A percentile compares a stretch with the other conserved stretches of the same genome.
Evolutionary conservation across 306 rosid genomes (phyloP).

Genomic region (Abrus pulchellus): DNA sequence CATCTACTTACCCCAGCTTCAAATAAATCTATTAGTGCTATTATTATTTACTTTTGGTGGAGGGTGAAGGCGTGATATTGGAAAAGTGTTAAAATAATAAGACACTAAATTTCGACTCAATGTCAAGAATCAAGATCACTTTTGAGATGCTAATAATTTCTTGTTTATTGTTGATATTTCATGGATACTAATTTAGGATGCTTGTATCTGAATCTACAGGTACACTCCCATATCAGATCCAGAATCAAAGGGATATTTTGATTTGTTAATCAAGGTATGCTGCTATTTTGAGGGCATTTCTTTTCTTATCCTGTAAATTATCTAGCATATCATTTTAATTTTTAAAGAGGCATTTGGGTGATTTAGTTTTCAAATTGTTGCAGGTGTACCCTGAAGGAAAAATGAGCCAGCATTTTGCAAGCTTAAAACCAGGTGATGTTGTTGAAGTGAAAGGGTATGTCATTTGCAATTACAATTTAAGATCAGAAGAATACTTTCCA

Average conservation of each 20-base stretch:
- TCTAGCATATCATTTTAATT: slow-evolving; percentile 18
- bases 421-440: slow-evolving; percentile 94
- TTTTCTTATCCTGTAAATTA: slow-evolving; percentile 27
- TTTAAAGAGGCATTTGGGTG: slow-evolving; percentile 13
- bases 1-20: not conserved
- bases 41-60: slow-evolving; percentile 25
- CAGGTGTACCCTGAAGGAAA: slow-evolving; percentile 96
- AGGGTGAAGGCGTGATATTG: slow-evolving; percentile 19
- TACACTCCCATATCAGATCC: slow-evolving; percentile 98
- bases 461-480: slow-evolving; percentile 34
- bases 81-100: slow-evolving; percentile 16
- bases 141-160: slow-evolving; percentile 20
- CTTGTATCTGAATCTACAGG: slow-evolving; percentile 58
- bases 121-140: slow-evolving; percentile 34
- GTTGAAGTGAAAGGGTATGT: slow-evolving; percentile 98
- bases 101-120: slow-evolving; percentile 18
- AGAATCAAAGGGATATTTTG: slow-evolving; percentile 91
- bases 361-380: slow-evolving; percentile 46
- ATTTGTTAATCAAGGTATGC: slow-evolving; percentile 89
- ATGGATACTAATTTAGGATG: slow-evolving; percentile 37
- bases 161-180: slow-evolving; percentile 29
- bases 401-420: slow-evolving; percentile 99
- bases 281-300: slow-evolving; percentile 30
- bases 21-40: not conserved
- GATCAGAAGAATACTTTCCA: slow-evolving; percentile 34